Evolutionary conservation across 2,329 filamentous ascomycete species (phyloP).

Genomic region (Knufia petricola): DNA sequence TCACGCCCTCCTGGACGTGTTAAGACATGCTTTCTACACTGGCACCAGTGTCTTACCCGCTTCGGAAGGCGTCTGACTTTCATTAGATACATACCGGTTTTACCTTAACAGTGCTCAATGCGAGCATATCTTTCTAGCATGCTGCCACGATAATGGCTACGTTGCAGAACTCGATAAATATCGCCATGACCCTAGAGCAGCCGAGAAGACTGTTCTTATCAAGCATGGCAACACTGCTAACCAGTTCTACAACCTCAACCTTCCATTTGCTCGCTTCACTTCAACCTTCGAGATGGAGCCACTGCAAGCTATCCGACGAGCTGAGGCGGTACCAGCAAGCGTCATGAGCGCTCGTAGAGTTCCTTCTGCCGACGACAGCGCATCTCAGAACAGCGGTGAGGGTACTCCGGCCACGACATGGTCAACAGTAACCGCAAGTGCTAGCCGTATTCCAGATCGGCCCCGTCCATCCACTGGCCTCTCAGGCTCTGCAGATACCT

Average conservation of each 20-base stretch:
- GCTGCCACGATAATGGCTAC: constrained; percentile 52
- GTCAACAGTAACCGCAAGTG: constrained; percentile 10
- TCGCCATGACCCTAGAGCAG: constrained; percentile 15
- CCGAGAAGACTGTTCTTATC: constrained; percentile 16
- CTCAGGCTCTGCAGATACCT: constrained; percentile 8
- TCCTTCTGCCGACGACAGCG: neutral
- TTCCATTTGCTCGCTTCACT: constrained; percentile 15
- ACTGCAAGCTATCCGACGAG: constrained; percentile 7
- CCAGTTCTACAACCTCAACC: constrained; percentile 10
- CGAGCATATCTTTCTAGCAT: constrained; percentile 55
- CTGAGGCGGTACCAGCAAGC: neutral
- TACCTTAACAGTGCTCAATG: constrained; percentile 52
- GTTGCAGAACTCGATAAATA: constrained; percentile 47
- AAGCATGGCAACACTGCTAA: constrained; percentile 12
- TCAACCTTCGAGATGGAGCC: constrained; percentile 15
- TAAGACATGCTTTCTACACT: no score
- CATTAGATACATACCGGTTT: constrained; percentile 31
- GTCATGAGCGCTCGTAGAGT: neutral
- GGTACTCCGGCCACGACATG: constrained; percentile 9
- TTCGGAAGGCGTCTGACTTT: no score
- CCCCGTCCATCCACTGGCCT: neutral
- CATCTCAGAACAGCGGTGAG: constrained; percentile 4
- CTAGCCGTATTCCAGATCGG: constrained; percentile 6
- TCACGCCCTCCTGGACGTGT: no score
- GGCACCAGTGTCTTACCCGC: no score